Conservation (phyloP, 257 asterid species). For the Nicotiana paniculata region DNA sequence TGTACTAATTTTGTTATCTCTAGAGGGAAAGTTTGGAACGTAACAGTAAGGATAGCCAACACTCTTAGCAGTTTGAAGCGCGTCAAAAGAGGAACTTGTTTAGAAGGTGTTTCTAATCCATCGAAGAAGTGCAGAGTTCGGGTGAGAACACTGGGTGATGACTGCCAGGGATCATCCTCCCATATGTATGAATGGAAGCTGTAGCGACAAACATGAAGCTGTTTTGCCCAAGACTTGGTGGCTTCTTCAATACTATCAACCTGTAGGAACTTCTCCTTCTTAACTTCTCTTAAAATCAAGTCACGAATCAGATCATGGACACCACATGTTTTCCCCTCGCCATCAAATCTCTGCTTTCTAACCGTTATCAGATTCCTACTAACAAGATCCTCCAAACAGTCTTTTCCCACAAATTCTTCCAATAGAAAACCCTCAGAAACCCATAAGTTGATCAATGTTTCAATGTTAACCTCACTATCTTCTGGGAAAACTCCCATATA, state of each 20-base stretch:
- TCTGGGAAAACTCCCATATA: not conserved
- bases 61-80: not conserved
- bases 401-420: not conserved
- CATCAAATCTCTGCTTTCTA: not conserved
- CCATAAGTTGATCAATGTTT: constrained; percentile 6
- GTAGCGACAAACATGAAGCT: not conserved
- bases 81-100: not conserved
- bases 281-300: not conserved
- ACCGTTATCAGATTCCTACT: constrained; percentile 1
- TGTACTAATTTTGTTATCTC: not conserved
- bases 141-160: not conserved
- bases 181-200: not conserved
- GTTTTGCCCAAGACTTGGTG: not conserved
- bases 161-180: not conserved
- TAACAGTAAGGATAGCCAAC: not conserved
- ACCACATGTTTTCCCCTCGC: not conserved
- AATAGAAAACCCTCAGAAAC: not conserved
- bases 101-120: not conserved
- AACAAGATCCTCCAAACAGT: not conserved
- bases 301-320: constrained; percentile 3
- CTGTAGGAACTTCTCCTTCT: not conserved
- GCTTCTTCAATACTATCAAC: not conserved
- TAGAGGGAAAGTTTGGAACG: not conserved
- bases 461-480: not conserved
- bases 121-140: not conserved